Evolutionary conservation across 1,139 yeast species (phyloP).

Genomic region (Meyerozyma smithsonii): DNA sequence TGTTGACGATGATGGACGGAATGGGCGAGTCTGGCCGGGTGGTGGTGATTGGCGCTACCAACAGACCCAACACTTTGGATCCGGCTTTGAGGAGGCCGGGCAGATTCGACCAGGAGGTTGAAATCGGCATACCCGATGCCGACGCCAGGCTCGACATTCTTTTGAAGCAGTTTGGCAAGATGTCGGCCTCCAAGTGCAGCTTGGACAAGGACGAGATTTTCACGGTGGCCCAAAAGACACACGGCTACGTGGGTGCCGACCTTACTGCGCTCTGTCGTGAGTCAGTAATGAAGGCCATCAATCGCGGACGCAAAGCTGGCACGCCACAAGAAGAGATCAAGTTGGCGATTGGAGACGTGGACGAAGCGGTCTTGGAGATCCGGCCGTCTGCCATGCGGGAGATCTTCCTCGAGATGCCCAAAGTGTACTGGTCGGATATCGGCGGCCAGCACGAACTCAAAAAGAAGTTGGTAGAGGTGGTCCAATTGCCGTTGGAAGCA

Average conservation of each 20-base stretch:
- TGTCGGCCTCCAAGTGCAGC: conserved; percentile 52
- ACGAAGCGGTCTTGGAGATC: conserved; percentile 65
- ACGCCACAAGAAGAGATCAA: conserved; percentile 22
- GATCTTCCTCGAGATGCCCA: conserved; percentile 88
- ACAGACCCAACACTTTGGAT: conserved; percentile 77
- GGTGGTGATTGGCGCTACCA: conserved; percentile 78
- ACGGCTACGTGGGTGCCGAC: conserved; percentile 83
- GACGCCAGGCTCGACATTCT: conserved; percentile 64
- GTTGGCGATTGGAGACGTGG: conserved; percentile 49
- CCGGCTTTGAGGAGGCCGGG: conserved; percentile 56
- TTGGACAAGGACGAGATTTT: conserved; percentile 51
- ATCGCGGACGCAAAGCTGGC: conserved; percentile 40
- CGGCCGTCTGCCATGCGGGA: conserved; percentile 98
- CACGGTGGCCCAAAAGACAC: conserved; percentile 60
- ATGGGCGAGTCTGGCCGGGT: conserved; percentile 66
- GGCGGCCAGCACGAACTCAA: conserved; percentile 91
- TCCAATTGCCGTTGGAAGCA: conserved; percentile 85
- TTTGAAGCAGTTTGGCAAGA: conserved; percentile 52
- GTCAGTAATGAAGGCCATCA: conserved; percentile 79
- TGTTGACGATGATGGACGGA: conserved; percentile 86
- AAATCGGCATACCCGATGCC: conserved; percentile 72
- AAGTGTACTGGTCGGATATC: conserved; percentile 88
- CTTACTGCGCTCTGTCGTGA: conserved; percentile 83
- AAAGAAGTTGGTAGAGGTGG: conserved; percentile 77
- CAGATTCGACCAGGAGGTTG: conserved; percentile 82